Percentiles rank a stretch among this genome's conserved stretches.
These are phyloP conservation scores for Trametes cubensis DNA, from an alignment of 768 basidiomycete genomes.

Conservation along the genomic window DNA sequence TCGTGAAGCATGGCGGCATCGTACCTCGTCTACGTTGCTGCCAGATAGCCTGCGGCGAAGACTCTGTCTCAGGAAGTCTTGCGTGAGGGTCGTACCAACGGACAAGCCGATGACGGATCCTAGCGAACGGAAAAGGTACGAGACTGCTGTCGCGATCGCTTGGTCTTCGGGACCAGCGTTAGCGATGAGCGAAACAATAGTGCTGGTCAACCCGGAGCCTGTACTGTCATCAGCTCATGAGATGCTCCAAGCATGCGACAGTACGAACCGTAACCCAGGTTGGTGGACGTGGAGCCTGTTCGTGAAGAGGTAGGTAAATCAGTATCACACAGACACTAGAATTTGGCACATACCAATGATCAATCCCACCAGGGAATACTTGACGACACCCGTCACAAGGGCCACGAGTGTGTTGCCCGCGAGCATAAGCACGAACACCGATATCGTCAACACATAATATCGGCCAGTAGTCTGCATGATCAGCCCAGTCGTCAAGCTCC, in stretches of 20 bases:
- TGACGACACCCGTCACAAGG: slow-evolving; percentile 43
- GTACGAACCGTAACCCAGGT: slow-evolving; percentile 29
- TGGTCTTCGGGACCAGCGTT: slow-evolving; percentile 64
- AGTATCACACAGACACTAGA: neutral
- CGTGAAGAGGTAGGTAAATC: neutral
- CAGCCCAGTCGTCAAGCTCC: slow-evolving; percentile 55
- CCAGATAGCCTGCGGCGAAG: slow-evolving; percentile 47
- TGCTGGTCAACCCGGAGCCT: slow-evolving; percentile 59
- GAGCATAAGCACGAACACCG: slow-evolving; percentile 43
- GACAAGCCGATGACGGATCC: slow-evolving; percentile 62
- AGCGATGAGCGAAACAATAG: slow-evolving; percentile 61
- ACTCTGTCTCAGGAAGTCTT: slow-evolving; percentile 48
- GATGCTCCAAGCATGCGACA: neutral
- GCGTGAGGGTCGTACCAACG: slow-evolving; percentile 57
- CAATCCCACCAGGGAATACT: slow-evolving; percentile 43
- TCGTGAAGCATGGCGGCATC: neutral
- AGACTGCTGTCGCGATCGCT: slow-evolving; percentile 67
- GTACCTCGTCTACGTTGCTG: slow-evolving; percentile 52
- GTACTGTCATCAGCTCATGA: slow-evolving; percentile 24
- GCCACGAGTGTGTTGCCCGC: slow-evolving; percentile 42
- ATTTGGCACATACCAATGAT: slow-evolving; percentile 40
- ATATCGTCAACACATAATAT: slow-evolving; percentile 54
- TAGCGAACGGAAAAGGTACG: slow-evolving; percentile 67
- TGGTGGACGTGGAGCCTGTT: slow-evolving; percentile 26
- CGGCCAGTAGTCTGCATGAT: slow-evolving; percentile 61